A percentile compares a stretch with the other conserved stretches of the same genome.
phyloP scores from a whole-genome alignment of 345 rosid species.

The Boechera retrofracta region DNA sequence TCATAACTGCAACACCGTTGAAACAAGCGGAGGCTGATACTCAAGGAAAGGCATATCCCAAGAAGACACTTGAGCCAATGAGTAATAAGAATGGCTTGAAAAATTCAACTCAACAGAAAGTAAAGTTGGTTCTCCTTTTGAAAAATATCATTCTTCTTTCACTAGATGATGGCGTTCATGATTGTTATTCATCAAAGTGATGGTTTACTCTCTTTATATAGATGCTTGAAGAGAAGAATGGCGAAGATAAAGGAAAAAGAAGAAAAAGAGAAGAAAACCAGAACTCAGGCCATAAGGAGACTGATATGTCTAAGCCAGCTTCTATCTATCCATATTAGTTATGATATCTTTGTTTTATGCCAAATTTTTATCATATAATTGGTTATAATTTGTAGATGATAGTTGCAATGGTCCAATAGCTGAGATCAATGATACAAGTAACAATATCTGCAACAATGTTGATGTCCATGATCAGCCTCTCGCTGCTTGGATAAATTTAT shows the following conservation, averaged over 20 bases:
- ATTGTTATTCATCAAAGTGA: background rate
- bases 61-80: slow-evolving; percentile 3
- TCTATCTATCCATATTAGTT: background rate
- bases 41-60: slow-evolving; percentile 24
- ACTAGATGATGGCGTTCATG: background rate
- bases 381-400: slow-evolving; percentile 22
- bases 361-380: background rate
- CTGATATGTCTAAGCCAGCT: slow-evolving; percentile 19
- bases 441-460: background rate
- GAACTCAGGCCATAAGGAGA: background rate
- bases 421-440: slow-evolving; percentile 4
- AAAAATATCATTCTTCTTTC: background rate
- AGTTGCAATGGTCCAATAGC: slow-evolving; percentile 8
- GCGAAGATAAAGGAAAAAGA: slow-evolving; percentile 1
- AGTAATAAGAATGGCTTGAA: background rate
- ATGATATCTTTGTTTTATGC: background rate
- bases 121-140: background rate
- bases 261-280: slow-evolving; percentile 35
- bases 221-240: slow-evolving; percentile 17
- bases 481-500: slow-evolving; percentile 47
- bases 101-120: slow-evolving; percentile 14
- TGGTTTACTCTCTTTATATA: background rate
- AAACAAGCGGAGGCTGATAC: background rate
- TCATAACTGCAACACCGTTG: slow-evolving; percentile 42
- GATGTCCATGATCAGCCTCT: slow-evolving; percentile 46